A percentile compares a stretch with the other conserved stretches of the same genome.
Evolutionary conservation across 2,329 filamentous ascomycete genomes (phyloP).

Genomic region (Cladophialophora bantiana): DNA sequence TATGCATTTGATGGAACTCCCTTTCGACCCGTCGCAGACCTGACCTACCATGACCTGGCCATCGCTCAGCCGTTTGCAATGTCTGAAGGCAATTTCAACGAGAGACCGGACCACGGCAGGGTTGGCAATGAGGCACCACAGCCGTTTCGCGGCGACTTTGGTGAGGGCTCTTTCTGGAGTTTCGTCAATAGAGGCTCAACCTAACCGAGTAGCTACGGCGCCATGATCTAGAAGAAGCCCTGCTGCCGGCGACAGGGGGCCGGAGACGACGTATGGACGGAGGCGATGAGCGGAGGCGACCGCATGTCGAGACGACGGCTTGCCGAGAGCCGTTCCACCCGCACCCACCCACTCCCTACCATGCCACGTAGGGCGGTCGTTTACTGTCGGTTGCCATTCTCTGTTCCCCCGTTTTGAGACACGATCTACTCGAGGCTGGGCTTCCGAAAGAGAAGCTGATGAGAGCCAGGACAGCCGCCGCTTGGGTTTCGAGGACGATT

Average conservation of each 20-base stretch:
- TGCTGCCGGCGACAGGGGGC: not conserved
- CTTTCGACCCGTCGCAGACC: constrained; percentile 18
- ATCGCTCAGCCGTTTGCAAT: constrained; percentile 6
- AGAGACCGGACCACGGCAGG: not conserved
- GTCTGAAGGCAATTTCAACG: constrained; percentile 11
- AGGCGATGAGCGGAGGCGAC: not conserved
- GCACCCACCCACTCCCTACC: not conserved
- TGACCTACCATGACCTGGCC: constrained; percentile 21
- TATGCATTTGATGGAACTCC: constrained; percentile 19
- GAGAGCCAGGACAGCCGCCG: no score
- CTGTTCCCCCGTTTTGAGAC: not conserved
- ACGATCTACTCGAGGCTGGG: not conserved
- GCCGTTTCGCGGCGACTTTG: constrained; percentile 18
- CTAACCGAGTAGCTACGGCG: not conserved
- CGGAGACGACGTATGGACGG: not conserved
- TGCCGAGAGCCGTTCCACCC: not conserved
- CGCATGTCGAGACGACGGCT: not conserved
- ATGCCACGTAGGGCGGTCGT: not conserved
- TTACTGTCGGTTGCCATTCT: not conserved
- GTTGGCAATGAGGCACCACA: constrained; percentile 10
- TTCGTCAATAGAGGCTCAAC: constrained; percentile 15
- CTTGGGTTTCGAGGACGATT: not conserved
- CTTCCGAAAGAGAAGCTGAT: no score
- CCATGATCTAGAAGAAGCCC: not conserved
- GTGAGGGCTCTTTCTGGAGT: constrained; percentile 21